phyloP scores from a whole-genome alignment of 2,329 filamentous ascomycete genomes.

The Fusarium sp. region DNA sequence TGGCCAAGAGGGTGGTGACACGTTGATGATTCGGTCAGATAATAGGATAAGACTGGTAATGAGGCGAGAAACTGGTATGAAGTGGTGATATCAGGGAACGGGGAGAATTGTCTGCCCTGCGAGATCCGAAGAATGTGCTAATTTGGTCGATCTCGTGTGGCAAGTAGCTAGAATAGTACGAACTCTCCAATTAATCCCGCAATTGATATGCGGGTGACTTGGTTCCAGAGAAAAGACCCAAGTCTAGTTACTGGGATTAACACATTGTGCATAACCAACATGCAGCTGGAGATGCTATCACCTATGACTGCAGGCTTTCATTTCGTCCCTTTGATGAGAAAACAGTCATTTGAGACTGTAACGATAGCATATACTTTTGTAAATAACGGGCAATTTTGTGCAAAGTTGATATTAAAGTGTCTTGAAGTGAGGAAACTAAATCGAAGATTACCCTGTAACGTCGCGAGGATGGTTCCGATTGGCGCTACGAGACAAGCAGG shows the following conservation, averaged over 20 bases:
- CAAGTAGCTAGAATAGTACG: conserved; percentile 17
- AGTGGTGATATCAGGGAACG: background rate
- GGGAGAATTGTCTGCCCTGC: conserved; percentile 28
- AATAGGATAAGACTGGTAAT: background rate
- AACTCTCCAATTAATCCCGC: conserved; percentile 37
- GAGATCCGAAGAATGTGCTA: conserved; percentile 37
- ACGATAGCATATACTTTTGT: background rate
- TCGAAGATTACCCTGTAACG: conserved; percentile 20
- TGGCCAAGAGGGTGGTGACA: background rate
- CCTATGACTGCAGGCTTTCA: accelerated
- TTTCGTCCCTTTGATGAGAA: background rate
- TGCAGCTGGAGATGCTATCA: background rate
- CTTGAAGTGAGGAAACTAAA: background rate
- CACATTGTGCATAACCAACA: conserved; percentile 17
- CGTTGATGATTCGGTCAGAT: background rate
- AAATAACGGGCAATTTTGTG: no score
- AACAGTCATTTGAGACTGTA: background rate
- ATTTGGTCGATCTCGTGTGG: conserved; percentile 18
- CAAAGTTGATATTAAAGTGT: background rate
- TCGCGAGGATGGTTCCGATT: conserved; percentile 26
- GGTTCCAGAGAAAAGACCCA: background rate
- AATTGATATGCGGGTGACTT: conserved; percentile 25
- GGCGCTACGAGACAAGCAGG: conserved; percentile 1
- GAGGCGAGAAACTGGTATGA: background rate
- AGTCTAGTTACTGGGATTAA: background rate